These are phyloP conservation scores for Backusella luteola DNA, from an alignment of 192 early-diverging fungal genomes.

Conservation along the genomic window DNA sequence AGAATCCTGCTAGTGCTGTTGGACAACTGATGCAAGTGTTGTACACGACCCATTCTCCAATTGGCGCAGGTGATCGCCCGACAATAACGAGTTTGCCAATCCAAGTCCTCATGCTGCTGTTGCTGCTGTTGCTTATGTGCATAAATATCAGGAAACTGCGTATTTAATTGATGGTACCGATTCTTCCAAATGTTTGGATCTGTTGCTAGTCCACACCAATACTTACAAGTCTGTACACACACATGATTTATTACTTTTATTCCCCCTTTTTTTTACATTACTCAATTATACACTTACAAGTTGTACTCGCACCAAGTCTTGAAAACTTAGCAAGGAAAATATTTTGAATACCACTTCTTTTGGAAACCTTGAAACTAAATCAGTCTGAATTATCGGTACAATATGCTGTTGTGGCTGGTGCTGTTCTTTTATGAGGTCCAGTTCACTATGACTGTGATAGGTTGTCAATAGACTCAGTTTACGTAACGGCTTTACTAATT, in stretches of 20 bases:
- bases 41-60: slow-evolving; percentile 32
- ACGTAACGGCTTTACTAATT: slow-evolving; percentile 27
- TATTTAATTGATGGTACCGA: slow-evolving; percentile 10
- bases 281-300: slow-evolving; percentile 16
- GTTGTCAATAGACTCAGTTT: slow-evolving; percentile 16
- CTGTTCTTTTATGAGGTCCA: slow-evolving; percentile 18
- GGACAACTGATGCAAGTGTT: slow-evolving; percentile 12
- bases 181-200: slow-evolving; percentile 28
- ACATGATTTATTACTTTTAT: neutral
- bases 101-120: neutral
- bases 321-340: slow-evolving; percentile 20
- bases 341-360: slow-evolving; percentile 23
- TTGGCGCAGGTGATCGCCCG: slow-evolving; percentile 12
- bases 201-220: slow-evolving; percentile 23
- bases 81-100: slow-evolving; percentile 31
- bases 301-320: slow-evolving; percentile 30
- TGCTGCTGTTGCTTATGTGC: neutral
- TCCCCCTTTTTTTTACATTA: neutral
- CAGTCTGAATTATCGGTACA: slow-evolving; percentile 4
- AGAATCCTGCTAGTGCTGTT: slow-evolving; percentile 18
- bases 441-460: slow-evolving; percentile 4
- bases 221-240: slow-evolving; percentile 22
- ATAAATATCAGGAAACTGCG: slow-evolving; percentile 20
- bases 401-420: neutral
- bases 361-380: slow-evolving; percentile 22